These are phyloP conservation scores for Leishmania lainsoni DNA, from an alignment of 208 protist genomes.

Conservation along the genomic window DNA sequence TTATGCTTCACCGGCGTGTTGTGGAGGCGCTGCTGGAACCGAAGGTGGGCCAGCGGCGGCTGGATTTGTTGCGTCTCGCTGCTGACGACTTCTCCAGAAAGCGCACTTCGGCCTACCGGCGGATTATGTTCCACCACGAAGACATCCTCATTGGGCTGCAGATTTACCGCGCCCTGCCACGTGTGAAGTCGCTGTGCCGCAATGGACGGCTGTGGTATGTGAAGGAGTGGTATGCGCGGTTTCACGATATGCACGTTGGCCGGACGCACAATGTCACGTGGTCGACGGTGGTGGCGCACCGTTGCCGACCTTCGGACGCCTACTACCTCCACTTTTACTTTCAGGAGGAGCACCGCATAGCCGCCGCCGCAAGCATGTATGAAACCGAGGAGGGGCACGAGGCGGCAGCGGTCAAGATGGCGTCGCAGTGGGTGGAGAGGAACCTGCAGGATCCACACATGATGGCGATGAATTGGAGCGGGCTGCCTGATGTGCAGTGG, in stretches of 20 bases:
- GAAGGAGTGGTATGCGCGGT: conserved; percentile 7
- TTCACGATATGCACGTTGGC: conserved; percentile 25
- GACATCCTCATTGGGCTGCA: conserved; percentile 5
- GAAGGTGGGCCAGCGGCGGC: background rate
- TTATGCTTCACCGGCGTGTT: conserved; percentile 14
- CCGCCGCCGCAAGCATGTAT: background rate
- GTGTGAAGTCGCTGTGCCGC: background rate
- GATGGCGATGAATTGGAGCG: background rate
- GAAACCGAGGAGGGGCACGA: background rate
- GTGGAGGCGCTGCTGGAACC: conserved; percentile 11
- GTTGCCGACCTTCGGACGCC: conserved; percentile 10
- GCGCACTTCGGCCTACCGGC: background rate
- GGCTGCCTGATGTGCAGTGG: conserved; percentile 2
- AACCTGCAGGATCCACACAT: background rate
- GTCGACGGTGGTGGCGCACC: conserved; percentile 25
- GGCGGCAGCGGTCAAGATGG: background rate
- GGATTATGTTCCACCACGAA: conserved; percentile 5
- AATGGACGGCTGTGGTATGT: background rate
- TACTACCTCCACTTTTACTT: conserved; percentile 22
- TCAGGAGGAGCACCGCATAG: background rate
- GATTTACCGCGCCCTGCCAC: background rate
- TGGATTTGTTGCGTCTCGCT: background rate
- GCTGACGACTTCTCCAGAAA: conserved; percentile 5
- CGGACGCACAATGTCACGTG: conserved; percentile 17
- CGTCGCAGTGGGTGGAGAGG: background rate